phyloP scores from a whole-genome alignment of 73 alveolate species.

The Paraurostyla sp. region DNA sequence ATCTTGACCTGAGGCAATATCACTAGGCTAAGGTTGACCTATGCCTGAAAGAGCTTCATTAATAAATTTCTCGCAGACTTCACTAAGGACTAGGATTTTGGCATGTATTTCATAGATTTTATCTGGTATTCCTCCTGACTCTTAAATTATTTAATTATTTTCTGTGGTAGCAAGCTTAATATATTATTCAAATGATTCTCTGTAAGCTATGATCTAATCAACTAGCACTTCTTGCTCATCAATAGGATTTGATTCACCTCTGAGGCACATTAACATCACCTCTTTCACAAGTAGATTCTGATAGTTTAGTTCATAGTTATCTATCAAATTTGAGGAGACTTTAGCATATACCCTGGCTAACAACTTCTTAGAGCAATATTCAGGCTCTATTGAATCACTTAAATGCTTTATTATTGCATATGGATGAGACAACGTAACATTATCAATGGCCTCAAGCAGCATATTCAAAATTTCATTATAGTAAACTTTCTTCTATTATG shows the following conservation, averaged over 20 bases:
- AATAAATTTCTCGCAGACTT: background rate
- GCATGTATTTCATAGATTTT: conserved; percentile 1
- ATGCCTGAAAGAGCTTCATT: background rate
- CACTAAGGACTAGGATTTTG: background rate
- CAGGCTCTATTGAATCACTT: background rate
- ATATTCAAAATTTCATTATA: background rate
- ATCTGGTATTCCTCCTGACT: background rate
- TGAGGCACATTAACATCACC: background rate
- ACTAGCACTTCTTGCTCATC: conserved; percentile 33
- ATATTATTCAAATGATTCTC: conserved; percentile 13
- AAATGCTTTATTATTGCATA: background rate
- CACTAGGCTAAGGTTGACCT: too few species aligned
- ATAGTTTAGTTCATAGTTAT: background rate
- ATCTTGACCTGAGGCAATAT: background rate
- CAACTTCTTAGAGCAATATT: background rate
- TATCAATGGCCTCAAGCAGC: background rate
- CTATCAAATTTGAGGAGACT: background rate
- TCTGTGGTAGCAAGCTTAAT: background rate
- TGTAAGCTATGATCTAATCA: conserved; percentile 16
- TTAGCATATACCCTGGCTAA: background rate
- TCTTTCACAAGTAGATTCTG: conserved; percentile 7
- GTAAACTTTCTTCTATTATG: conserved; percentile 14
- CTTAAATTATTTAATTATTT: background rate
- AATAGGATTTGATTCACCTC: background rate
- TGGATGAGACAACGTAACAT: background rate